Percentiles rank a stretch among this genome's conserved stretches.
phyloP scores from a whole-genome alignment of 1,139 yeast genomes.

The Saccharomycopsis crataegensis region DNA sequence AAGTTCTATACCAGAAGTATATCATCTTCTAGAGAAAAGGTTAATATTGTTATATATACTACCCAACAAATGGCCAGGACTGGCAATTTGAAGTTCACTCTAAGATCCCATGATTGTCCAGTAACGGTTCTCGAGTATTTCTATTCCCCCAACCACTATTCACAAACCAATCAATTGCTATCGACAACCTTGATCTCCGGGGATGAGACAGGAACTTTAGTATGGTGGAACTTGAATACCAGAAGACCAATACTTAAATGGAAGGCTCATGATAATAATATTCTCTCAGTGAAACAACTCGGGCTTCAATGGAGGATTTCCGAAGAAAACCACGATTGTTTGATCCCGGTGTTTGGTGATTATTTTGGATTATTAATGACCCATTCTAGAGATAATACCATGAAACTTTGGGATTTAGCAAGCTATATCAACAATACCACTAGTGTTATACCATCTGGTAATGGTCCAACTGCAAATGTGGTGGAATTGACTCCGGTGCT shows the following conservation, averaged over 20 bases:
- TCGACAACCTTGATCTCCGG: conserved; percentile 26
- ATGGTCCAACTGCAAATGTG: not conserved
- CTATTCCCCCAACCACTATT: conserved; percentile 3
- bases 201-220: conserved; percentile 34
- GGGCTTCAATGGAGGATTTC: conserved; percentile 10
- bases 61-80: too few species aligned
- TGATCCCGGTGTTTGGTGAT: not conserved
- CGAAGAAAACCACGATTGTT: not conserved
- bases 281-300: conserved; percentile 30
- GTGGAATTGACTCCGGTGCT: not conserved
- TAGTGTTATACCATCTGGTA: not conserved
- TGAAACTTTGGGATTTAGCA: conserved; percentile 16
- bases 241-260: conserved; percentile 32
- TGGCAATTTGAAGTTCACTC: not conserved
- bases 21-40: too few species aligned
- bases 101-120: conserved; percentile 11
- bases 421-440: not conserved
- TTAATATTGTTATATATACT: too few species aligned
- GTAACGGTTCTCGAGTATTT: conserved; percentile 10
- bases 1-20: too few species aligned
- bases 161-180: not conserved
- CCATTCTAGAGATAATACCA: conserved; percentile 17
- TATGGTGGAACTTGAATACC: conserved; percentile 34
- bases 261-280: conserved; percentile 35
- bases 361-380: conserved; percentile 13